phyloP scores from a whole-genome alignment of 1,139 yeast species.

The Hemisphaericaspora xylanilytica region DNA sequence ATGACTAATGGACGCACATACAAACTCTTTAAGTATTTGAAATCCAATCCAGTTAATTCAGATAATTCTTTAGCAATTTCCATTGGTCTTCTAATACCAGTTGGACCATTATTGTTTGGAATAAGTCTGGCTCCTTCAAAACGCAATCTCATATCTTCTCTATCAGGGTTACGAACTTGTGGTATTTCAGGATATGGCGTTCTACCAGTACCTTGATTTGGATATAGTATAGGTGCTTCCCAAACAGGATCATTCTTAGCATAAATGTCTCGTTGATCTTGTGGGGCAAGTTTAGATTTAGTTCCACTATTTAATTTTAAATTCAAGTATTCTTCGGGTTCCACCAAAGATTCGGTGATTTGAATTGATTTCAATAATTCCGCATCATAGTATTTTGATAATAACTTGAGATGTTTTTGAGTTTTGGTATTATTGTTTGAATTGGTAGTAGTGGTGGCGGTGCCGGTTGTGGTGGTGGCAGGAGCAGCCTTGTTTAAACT shows the following conservation, averaged over 20 bases:
- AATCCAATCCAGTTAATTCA: slow-evolving; percentile 72
- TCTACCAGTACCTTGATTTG: slow-evolving; percentile 40
- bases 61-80: slow-evolving; percentile 58
- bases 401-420: slow-evolving; percentile 53
- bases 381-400: slow-evolving; percentile 72
- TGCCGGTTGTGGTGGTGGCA: slow-evolving; percentile 13
- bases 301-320: slow-evolving; percentile 32
- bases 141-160: slow-evolving; percentile 39
- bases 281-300: slow-evolving; percentile 34
- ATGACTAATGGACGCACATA: slow-evolving; percentile 65
- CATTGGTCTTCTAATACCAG: slow-evolving; percentile 19
- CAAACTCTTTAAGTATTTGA: slow-evolving; percentile 60
- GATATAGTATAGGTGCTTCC: slow-evolving; percentile 47
- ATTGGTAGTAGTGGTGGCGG: slow-evolving; percentile 7
- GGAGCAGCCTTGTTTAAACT: slow-evolving; percentile 1
- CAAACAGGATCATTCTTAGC: slow-evolving; percentile 41
- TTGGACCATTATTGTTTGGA: slow-evolving; percentile 13
- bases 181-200: slow-evolving; percentile 47
- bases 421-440: slow-evolving; percentile 16
- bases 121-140: slow-evolving; percentile 20
- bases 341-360: slow-evolving; percentile 71
- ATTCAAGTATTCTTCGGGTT: slow-evolving; percentile 54
- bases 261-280: slow-evolving; percentile 27
- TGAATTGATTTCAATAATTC: slow-evolving; percentile 76
- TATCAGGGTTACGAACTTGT: slow-evolving; percentile 39